Percentiles rank a stretch among this genome's conserved stretches.
These are phyloP conservation scores for Circinella minor DNA, from an alignment of 371 early-diverging fungal genomes.

Conservation along the genomic window DNA sequence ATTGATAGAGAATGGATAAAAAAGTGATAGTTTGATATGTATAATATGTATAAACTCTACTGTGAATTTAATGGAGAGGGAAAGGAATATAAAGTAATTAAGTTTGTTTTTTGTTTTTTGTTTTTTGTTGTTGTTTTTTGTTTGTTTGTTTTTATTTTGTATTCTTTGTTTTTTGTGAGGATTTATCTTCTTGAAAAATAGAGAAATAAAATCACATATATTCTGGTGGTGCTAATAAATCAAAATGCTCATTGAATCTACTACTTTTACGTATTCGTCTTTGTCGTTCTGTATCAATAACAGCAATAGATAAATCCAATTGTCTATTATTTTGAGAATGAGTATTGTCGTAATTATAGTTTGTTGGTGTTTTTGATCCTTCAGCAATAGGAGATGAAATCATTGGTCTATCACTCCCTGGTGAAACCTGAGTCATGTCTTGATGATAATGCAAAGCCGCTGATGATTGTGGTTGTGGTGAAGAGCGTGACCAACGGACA, in stretches of 20 bases:
- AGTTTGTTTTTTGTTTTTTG: no score
- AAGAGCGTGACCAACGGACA: conserved; percentile 4
- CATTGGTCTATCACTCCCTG: neutral
- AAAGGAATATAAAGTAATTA: no score
- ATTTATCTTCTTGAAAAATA: no score
- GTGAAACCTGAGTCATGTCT: neutral
- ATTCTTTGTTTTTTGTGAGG: no score
- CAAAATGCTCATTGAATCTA: conserved; percentile 23
- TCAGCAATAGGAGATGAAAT: neutral
- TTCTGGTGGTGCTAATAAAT: conserved; percentile 6
- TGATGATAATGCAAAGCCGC: neutral
- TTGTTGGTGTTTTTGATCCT: neutral
- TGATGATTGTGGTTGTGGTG: neutral
- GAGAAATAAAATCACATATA: no score
- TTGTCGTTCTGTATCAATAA: neutral
- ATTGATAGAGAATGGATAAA: no score
- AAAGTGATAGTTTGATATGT: no score
- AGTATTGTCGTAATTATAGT: neutral
- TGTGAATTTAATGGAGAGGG: no score
- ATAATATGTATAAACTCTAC: no score
- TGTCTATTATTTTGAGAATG: neutral
- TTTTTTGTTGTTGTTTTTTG: no score
- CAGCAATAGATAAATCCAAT: neutral
- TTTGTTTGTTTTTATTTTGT: no score
- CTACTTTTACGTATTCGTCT: conserved; percentile 13